Evolutionary conservation across 2,329 filamentous ascomycete genomes (phyloP), one percentile per base, ranked within the genome.

Genomic region (Sclerotinia glacialis): DNA sequence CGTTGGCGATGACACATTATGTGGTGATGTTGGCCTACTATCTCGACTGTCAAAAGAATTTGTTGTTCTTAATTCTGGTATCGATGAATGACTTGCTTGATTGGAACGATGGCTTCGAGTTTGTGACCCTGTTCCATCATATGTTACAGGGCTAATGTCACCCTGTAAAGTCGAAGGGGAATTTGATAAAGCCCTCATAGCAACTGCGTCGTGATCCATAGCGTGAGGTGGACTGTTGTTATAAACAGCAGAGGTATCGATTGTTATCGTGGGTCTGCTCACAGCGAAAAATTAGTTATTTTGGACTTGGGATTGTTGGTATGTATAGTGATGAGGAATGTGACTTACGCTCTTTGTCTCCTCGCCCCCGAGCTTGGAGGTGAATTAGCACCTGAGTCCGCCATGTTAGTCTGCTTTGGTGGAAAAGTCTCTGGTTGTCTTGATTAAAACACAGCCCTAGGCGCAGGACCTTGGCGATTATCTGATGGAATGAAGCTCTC

Each of bases 1-100:
- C 14, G 82, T 82, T 2, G 87, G 86, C 14, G 87, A 89, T 0
- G 86, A 89, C 50, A 89, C 78, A 77, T 90, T 89, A 75, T 89
- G 87, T 7, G 87, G 86, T 50, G 87, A 89, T 2, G 83, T 87
- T 14, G 87, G 87, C 71, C 86, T 80, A 72, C 85, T 87, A 55
- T 86, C 85, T 69, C 81, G 80, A 70, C 81, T 85, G 49, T 89
- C 86, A 66, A 87, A 87, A 18, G 85, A 87, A 61, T 78, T 80
- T 62, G 82, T 80, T 23, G 80, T 80, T 66, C 82, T 82, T 55
- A 83, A 75, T 71, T 88, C 85, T 1, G 82, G 71, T 66, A 74
- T 72, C 23, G 74, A 76, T 65, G 71, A 71, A 42, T 67, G 68
- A 62, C 74, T 75, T 46, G 69, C 68, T 46, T 73, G 71, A 68